Conservation (phyloP, 306 rosid species). For the Cicer arietinum region DNA sequence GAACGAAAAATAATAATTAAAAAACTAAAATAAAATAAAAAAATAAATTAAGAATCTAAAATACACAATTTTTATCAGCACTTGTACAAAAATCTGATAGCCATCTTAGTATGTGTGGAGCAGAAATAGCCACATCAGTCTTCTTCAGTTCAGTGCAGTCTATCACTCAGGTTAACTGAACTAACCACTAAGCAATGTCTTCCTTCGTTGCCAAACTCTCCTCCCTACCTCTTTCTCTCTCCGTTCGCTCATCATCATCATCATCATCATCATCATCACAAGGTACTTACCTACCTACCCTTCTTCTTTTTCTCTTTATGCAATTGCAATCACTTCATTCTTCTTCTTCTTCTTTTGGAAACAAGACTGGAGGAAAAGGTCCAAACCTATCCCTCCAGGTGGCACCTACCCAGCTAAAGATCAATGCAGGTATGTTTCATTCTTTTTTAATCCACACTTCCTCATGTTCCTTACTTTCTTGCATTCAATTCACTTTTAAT, state of each 20-base stretch:
- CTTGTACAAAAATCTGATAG: too few species aligned
- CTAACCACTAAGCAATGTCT: conserved; percentile 51
- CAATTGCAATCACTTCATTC: neutral
- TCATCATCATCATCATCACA: conserved; percentile 61
- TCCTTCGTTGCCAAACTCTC: conserved; percentile 58
- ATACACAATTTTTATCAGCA: too few species aligned
- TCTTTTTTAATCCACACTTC: neutral
- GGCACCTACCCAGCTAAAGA: conserved; percentile 96
- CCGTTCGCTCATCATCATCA: conserved; percentile 57
- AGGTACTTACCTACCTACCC: conserved; percentile 39
- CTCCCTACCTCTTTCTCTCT: conserved; percentile 53
- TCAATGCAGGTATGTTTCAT: conserved; percentile 76
- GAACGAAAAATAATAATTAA: too few species aligned
- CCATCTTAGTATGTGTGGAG: neutral
- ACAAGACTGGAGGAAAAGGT: conserved; percentile 86
- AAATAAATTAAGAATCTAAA: too few species aligned
- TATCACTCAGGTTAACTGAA: neutral
- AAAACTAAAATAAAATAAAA: too few species aligned
- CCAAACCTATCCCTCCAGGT: conserved; percentile 89
- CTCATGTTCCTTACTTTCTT: neutral
- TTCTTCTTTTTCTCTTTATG: conserved; percentile 4
- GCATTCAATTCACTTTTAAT: neutral
- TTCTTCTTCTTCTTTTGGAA: conserved; percentile 7
- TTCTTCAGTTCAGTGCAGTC: neutral
- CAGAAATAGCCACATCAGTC: conserved; percentile 26